Conservation (phyloP, 2,329 filamentous ascomycete genomes). For the Penicillium sclerotigenum region DNA sequence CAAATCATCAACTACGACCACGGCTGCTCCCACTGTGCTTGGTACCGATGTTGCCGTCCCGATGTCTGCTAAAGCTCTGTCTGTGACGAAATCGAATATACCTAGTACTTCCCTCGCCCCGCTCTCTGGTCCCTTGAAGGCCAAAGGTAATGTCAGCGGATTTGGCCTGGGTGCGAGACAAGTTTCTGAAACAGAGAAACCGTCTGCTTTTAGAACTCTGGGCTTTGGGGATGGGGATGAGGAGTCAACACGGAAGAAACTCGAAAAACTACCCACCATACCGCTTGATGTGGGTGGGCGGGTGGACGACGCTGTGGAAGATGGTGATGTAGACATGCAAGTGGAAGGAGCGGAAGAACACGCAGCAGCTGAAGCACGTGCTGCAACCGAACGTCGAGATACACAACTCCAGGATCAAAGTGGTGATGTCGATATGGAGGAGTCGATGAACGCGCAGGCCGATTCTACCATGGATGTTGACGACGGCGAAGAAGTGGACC, state of each 20-base stretch:
- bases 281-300: constrained; percentile 62
- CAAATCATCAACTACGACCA: constrained; percentile 61
- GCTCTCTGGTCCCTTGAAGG: constrained; percentile 55
- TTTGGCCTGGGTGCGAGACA: constrained; percentile 76
- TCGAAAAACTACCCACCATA: constrained; percentile 82
- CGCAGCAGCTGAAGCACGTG: constrained; percentile 76
- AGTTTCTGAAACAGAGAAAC: constrained; percentile 62
- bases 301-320: constrained; percentile 61
- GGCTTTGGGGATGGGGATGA: constrained; percentile 90
- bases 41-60: constrained; percentile 56
- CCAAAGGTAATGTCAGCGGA: constrained; percentile 70
- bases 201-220: constrained; percentile 68
- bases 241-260: constrained; percentile 78
- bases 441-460: constrained; percentile 38
- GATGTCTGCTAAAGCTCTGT: constrained; percentile 45
- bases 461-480: constrained; percentile 39
- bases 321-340: constrained; percentile 70
- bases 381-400: constrained; percentile 80
- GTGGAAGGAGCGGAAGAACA: constrained; percentile 85
- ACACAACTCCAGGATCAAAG: constrained; percentile 56
- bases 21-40: constrained; percentile 54
- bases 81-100: constrained; percentile 36
- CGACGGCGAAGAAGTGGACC: constrained; percentile 68
- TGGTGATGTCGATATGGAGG: constrained; percentile 47
- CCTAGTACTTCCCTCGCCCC: constrained; percentile 41